Conservation (phyloP, 2,329 filamentous ascomycete species). For the Coniella lustricola region DNA sequence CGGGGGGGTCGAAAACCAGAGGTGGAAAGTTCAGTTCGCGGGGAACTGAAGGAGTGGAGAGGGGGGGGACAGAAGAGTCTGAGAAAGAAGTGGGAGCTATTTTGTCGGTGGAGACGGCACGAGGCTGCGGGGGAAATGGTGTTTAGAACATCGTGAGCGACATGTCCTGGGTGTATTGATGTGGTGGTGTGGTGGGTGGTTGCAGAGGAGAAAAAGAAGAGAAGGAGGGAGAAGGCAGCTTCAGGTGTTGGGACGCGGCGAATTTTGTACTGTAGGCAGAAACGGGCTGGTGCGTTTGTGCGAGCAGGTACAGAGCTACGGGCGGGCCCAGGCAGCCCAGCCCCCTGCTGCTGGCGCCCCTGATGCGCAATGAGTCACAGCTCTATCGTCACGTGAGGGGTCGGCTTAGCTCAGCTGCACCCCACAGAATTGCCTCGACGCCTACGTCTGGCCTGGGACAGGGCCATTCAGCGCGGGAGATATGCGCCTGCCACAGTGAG, state of each 20-base stretch:
- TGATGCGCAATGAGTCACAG: slow-evolving; percentile 8
- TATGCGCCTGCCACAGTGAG: too few relatives aligned
- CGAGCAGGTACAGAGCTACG: too few relatives aligned
- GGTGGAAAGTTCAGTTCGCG: slow-evolving; percentile 59
- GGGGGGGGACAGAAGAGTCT: slow-evolving; percentile 24
- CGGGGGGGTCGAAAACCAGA: slow-evolving; percentile 59
- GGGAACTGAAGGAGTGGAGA: slow-evolving; percentile 49
- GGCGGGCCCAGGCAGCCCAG: neutral
- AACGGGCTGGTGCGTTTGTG: neutral
- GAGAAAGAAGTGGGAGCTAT: slow-evolving; percentile 36
- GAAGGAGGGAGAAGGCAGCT: slow-evolving; percentile 11
- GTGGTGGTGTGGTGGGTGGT: slow-evolving; percentile 25
- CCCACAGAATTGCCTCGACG: too few relatives aligned
- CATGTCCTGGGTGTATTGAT: slow-evolving; percentile 31
- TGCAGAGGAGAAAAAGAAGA: slow-evolving; percentile 28
- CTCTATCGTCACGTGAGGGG: neutral
- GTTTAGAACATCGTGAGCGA: slow-evolving; percentile 53
- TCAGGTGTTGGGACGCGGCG: slow-evolving; percentile 23
- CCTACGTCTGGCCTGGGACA: too few relatives aligned
- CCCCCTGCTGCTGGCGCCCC: neutral
- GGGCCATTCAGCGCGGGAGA: neutral
- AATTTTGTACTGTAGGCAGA: slow-evolving; percentile 34
- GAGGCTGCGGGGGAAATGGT: slow-evolving; percentile 28
- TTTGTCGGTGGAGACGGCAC: slow-evolving; percentile 34
- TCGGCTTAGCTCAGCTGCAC: neutral